Evolutionary conservation across 192 early-diverging fungal species (phyloP), one percentile per base, ranked within the genome.

Genomic region (Coemansia guatemalensis): DNA sequence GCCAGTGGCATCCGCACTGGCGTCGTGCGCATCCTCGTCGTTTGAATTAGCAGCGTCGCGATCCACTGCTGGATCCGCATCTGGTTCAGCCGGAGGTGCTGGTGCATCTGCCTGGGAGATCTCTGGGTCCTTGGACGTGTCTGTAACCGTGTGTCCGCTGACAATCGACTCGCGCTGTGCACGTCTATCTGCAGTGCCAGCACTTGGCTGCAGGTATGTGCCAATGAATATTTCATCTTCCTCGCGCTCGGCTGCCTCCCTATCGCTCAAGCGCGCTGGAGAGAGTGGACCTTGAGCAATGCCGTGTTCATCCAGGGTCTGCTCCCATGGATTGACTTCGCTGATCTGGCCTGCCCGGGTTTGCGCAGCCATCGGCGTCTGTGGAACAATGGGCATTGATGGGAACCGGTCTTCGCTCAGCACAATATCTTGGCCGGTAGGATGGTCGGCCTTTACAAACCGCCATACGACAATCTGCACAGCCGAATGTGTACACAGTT

Each of bases 391-490:
- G 25, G 67, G 68, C 21, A 14, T 51, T 8, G 53, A 60, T 25
- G 61, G 72, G 56, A 74, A 80, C 50, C 59, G 57, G 29, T 60
- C 56, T 24, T 84, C 73, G 57, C 29, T 52, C 20, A 61, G 67
- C 24, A 54, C 60, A 26, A 67, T 41, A 22, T 59, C 66, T 35
- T 48, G 17, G 48, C 18, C 29, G 1, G 52, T 62, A 0, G 65
- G 59, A 48, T 48, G 35, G 18, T 50, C 35, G 4, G 65, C 59
- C 20, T 56, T 68, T 35, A 84, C 57, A 20, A 84, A 64, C 47
- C 84, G 79, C 56, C 86, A 67, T 2, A 89, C 69, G 1, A 82
- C 70, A 2, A 89, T 83, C 54, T 78, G 77, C 5, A 82, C 85
- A 2, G 67, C 62, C 7, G 82, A 73, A 44, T 76, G 78, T 14